Conservation (phyloP, 2,329 filamentous ascomycete species). For the Chalara sp. region DNA sequence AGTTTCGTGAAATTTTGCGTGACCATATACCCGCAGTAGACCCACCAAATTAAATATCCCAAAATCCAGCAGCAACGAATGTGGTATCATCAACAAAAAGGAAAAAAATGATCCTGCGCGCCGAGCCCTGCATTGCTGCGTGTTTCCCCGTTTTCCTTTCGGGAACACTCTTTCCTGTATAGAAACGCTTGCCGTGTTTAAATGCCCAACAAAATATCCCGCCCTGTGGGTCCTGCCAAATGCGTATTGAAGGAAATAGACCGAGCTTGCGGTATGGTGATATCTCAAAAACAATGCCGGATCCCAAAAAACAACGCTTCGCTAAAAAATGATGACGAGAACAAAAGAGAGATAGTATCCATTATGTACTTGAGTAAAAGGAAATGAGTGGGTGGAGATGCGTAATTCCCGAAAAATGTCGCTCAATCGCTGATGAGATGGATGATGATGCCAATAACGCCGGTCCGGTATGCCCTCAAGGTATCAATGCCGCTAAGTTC, state of each 20-base stretch:
- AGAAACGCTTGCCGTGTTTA: slow-evolving; percentile 10
- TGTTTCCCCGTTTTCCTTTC: slow-evolving; percentile 43
- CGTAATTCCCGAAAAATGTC: slow-evolving; percentile 22
- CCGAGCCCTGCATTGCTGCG: slow-evolving; percentile 57
- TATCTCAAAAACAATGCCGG: slow-evolving; percentile 35
- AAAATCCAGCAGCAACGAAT: too few relatives aligned
- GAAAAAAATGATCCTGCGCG: slow-evolving; percentile 28
- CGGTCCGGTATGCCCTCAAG: slow-evolving; percentile 17
- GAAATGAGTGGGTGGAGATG: slow-evolving; percentile 12
- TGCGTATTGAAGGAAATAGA: slow-evolving; percentile 21
- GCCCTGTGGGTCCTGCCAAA: slow-evolving; percentile 25
- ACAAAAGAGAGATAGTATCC: slow-evolving; percentile 26
- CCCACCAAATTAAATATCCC: too few relatives aligned
- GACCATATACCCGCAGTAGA: too few relatives aligned
- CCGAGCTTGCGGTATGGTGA: slow-evolving; percentile 33
- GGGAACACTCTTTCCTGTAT: slow-evolving; percentile 20
- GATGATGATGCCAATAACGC: slow-evolving; percentile 19
- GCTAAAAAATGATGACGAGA: slow-evolving; percentile 33
- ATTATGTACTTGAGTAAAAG: slow-evolving; percentile 25
- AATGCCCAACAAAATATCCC: slow-evolving; percentile 33
- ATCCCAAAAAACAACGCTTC: slow-evolving; percentile 43
- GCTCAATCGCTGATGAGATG: slow-evolving; percentile 25
- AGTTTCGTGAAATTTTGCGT: too few relatives aligned
- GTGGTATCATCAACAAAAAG: too few relatives aligned
- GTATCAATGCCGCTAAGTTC: slow-evolving; percentile 29